A percentile compares a stretch with the other conserved stretches of the same genome.
Evolutionary conservation across 1,284 basidiomycete genomes (phyloP).

Genomic region (Rhodofomes roseus): DNA sequence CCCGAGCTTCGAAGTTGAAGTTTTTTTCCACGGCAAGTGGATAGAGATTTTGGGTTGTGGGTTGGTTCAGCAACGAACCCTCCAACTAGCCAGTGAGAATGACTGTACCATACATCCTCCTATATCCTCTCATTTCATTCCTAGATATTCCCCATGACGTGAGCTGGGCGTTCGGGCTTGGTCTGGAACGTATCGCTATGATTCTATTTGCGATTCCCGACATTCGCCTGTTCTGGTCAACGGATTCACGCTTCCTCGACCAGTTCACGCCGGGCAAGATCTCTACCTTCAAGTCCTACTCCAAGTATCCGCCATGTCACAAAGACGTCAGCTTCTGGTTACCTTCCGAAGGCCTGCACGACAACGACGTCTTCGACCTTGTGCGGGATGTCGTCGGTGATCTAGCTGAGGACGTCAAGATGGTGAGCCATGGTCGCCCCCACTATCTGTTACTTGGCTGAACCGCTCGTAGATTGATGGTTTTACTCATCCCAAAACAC

Average conservation of each 20-base stretch:
- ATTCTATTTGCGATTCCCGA: conserved; percentile 96
- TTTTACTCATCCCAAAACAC: conserved; percentile 90
- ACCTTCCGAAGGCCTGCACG: conserved; percentile 65
- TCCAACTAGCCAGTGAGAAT: conserved; percentile 79
- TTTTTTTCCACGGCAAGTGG: conserved; percentile 96
- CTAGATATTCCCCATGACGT: conserved; percentile 79
- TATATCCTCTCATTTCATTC: conserved; percentile 4
- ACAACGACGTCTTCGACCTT: conserved; percentile 96
- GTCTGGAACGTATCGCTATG: conserved; percentile 98
- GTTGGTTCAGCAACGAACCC: conserved; percentile 85
- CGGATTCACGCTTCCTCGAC: conserved; percentile 81
- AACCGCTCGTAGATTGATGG: conserved; percentile 73
- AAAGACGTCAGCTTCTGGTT: conserved; percentile 95
- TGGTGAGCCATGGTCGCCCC: conserved; percentile 45
- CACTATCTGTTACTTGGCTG: conserved; percentile 7
- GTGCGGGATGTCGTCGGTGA: conserved; percentile 92
- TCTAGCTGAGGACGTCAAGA: conserved; percentile 85
- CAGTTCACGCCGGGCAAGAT: conserved; percentile 85
- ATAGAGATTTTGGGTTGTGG: conserved; percentile 95
- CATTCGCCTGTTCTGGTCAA: conserved; percentile 98
- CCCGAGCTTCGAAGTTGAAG: conserved; percentile 97
- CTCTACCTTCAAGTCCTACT: conserved; percentile 82
- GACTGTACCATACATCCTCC: conserved; percentile 1
- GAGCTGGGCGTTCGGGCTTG: conserved; percentile 98
- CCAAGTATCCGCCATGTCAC: conserved; percentile 85